Conservation (phyloP, 2,329 filamentous ascomycete species). For the Hypoxylon rubiginosum region DNA sequence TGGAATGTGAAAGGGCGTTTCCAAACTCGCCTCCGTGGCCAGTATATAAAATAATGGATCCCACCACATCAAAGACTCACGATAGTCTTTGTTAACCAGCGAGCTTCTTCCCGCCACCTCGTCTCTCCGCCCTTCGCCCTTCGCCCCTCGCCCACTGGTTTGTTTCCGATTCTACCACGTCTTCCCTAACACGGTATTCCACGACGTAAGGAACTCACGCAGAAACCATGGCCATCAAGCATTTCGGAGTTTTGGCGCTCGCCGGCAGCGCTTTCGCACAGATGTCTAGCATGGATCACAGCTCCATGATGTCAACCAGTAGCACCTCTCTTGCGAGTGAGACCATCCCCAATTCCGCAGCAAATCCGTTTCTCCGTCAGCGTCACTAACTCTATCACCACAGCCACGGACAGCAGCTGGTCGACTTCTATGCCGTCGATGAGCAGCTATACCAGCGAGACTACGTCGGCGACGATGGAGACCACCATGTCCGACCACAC, state of each 20-base stretch:
- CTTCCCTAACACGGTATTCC: slow-evolving; percentile 1
- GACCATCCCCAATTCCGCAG: slow-evolving; percentile 15
- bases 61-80: slow-evolving; percentile 37
- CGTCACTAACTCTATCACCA: not conserved
- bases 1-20: slow-evolving; percentile 35
- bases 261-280: slow-evolving; percentile 44
- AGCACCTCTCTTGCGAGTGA: slow-evolving; percentile 18
- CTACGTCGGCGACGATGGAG: slow-evolving; percentile 30
- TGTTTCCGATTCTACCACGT: slow-evolving; percentile 1
- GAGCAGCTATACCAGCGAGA: slow-evolving; percentile 5
- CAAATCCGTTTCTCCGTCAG: slow-evolving; percentile 14
- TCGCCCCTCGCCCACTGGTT: no score
- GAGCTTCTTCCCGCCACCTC: slow-evolving; percentile 21
- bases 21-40: slow-evolving; percentile 17
- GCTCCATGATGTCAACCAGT: slow-evolving; percentile 25
- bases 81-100: slow-evolving; percentile 40
- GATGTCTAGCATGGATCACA: slow-evolving; percentile 32
- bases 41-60: slow-evolving; percentile 34
- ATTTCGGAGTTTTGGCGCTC: slow-evolving; percentile 42
- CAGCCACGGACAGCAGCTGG: not conserved
- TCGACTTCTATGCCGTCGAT: slow-evolving; percentile 8
- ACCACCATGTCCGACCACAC: slow-evolving; percentile 13
- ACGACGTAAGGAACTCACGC: slow-evolving; percentile 11
- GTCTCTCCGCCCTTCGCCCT: slow-evolving; percentile 9
- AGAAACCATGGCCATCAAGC: slow-evolving; percentile 45